A percentile compares a stretch with the other conserved stretches of the same genome.
These are phyloP conservation scores for Diplosphaera chodatii DNA, from an alignment of 139 green algal genomes.

Conservation along the genomic window DNA sequence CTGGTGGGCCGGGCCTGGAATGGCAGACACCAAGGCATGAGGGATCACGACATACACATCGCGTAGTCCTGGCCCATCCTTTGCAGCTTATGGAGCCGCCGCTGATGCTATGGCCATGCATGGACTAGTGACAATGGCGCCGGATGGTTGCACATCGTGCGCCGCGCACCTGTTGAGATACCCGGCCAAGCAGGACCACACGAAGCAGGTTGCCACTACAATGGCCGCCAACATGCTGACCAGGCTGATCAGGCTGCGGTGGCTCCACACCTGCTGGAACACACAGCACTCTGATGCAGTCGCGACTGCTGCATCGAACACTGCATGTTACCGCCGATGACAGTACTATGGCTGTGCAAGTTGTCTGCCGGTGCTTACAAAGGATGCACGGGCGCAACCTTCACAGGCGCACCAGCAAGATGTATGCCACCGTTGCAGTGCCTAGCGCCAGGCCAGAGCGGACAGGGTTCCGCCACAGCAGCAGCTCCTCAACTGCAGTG, in stretches of 20 bases:
- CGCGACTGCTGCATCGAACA: neutral
- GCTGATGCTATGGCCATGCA: too few species aligned
- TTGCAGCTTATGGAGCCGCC: too few species aligned
- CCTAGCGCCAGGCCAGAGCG: constrained; percentile 31
- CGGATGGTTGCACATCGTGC: too few species aligned
- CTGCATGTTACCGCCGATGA: neutral
- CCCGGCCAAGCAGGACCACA: constrained; percentile 31
- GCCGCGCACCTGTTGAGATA: neutral
- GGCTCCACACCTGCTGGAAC: constrained; percentile 7
- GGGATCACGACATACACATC: too few species aligned
- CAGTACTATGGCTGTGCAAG: too few species aligned
- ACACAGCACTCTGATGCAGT: neutral
- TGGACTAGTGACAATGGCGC: too few species aligned
- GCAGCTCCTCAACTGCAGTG: constrained; percentile 45
- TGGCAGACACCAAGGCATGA: neutral
- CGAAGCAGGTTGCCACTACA: constrained; percentile 20
- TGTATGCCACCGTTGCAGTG: constrained; percentile 27
- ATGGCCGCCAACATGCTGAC: constrained; percentile 17
- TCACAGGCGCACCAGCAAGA: constrained; percentile 19
- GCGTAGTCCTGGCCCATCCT: too few species aligned
- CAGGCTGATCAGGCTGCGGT: constrained; percentile 20
- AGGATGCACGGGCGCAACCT: too few species aligned
- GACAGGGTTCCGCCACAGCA: constrained; percentile 46
- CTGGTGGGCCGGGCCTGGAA: neutral
- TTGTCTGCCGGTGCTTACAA: too few species aligned